Evolutionary conservation across 371 early-diverging fungal species (phyloP).

Genomic region (Actinomucor elegans): DNA sequence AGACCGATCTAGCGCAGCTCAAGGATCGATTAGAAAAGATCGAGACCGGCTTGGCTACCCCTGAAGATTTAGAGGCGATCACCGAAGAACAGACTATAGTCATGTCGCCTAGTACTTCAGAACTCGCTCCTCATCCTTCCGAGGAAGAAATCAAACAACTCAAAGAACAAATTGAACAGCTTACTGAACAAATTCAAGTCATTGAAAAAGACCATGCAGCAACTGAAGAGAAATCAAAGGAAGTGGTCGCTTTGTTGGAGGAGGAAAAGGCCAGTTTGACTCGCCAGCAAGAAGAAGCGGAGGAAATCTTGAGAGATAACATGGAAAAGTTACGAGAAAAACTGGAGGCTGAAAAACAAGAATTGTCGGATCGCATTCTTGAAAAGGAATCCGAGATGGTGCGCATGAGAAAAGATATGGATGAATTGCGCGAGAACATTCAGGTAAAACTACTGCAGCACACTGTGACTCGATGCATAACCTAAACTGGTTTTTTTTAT

Average conservation of each 20-base stretch:
- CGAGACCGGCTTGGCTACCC: constrained; percentile 25
- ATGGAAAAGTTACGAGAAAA: constrained; percentile 30
- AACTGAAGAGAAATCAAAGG: constrained; percentile 11
- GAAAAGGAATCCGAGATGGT: constrained; percentile 23
- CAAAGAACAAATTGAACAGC: constrained; percentile 2
- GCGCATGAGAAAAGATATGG: constrained; percentile 21
- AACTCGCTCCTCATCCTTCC: too few species aligned
- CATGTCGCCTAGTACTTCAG: too few species aligned
- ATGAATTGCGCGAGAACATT: constrained; percentile 27
- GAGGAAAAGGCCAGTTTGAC: constrained; percentile 18
- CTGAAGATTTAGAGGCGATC: constrained; percentile 13
- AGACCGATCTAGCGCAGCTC: constrained; percentile 14
- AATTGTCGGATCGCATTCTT: constrained; percentile 13
- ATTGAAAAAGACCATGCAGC: constrained; percentile 13
- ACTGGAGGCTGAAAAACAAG: constrained; percentile 24
- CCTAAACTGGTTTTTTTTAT: background rate
- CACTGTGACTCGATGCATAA: too few species aligned
- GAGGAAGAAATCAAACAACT: constrained; percentile 11
- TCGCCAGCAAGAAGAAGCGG: constrained; percentile 23
- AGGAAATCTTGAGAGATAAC: constrained; percentile 25
- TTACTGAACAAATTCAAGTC: constrained; percentile 1
- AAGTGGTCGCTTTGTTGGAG: constrained; percentile 4
- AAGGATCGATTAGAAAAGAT: constrained; percentile 17
- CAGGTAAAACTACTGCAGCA: too few species aligned
- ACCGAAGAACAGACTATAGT: constrained; percentile 7